Evolutionary conservation across 305 asterid genomes (phyloP), one percentile per base, ranked within the genome.

Genomic region (Petunia hybrid): DNA sequence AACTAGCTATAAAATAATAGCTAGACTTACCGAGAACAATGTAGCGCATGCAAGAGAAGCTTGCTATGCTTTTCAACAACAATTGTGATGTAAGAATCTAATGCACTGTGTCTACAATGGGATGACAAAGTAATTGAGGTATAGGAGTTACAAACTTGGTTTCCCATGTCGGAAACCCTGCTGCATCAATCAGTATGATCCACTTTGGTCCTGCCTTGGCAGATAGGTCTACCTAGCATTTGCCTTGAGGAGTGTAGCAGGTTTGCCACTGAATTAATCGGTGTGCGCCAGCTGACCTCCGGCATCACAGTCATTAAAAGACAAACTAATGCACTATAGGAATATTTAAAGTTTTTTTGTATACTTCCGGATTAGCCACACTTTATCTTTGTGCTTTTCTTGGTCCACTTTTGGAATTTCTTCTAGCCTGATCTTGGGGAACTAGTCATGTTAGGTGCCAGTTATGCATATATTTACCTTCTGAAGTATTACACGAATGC

Each of bases 341-440:
- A 71, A 71, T 71, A 40, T 71, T 22, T 3, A 10, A 10, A 71
- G 45, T 41, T 35, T 31, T 48, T 3, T 48, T 71, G 6, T 10
- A 13, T 6, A 35, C 78, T 48, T 35, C 77, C 42, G 46, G 61
- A 71, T 45, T 70, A 5, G 40, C 76, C 9, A 40, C 31, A 3
- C 42, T 35, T 22, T 0, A 71, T 48, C 78, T 48, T 71, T 71
- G 42, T 46, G 42, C 59, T 6, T 71, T 48, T 71, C 1, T 10
- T 71, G 43, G 61, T 71, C 62, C 43, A 36, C 46, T 71, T 35
- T 43, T 46, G 45, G 61, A 48, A 46, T 71, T 41, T 48, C 48
- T 48, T 61, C 41, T 68, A 35, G 77, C 43, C 9, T 71, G 62
- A 71, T 43, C 77, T 48, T 48, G 61, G 42, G 77, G 46, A 14